Evolutionary conservation across 2,329 filamentous ascomycete species (phyloP), one percentile per base, ranked within the genome.

Genomic region (Malbranchea cinnamomea): DNA sequence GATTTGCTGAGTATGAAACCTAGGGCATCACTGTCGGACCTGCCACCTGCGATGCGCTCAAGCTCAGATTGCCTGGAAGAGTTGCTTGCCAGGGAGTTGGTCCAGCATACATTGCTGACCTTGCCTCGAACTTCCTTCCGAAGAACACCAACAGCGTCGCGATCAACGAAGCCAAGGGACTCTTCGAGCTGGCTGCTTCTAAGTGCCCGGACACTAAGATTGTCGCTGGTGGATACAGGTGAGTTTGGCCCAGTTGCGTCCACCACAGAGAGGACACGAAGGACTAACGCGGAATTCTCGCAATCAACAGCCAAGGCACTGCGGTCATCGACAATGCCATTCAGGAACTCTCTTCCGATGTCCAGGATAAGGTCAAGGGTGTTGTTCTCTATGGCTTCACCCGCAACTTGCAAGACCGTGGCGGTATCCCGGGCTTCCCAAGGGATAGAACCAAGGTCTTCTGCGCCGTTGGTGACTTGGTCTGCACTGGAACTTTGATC

Each of bases 371-470:
- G 38, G 50, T 63, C 25, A 49, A 44, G 23, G 58, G 50, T 2
- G 57, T 56, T 2, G 56, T 58, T 0, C 50, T 61, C 5, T 64
- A 55, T 31, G 60, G 60, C 1, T 56, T 60, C 36, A 60, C 58
- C 11, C 46, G 52, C 41, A 54, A 49, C 24, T 17, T 37, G 13
- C 52, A 55, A 38, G 50, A 56, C 28, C 32, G 35, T 1, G 47
- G 46, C 0, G 35, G 37, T 16, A 44, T 58, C n/a, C 52, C 52
- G 6, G 43, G 44, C 8, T 53, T 50, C 28, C 44, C 43, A 5
- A 29, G 39, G 17, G 36, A 34, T 22, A 32, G 41, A 28, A 34
- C 38, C 7, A 45, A 44, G 35, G 35, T 48, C 10, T 45, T 42
- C 20, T 49, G 46, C 27, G 36, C 39, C 3, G 2, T 21, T 1